These are phyloP conservation scores for Dichotomopilus funicola DNA, from an alignment of 2,329 filamentous ascomycete species.

Conservation along the genomic window DNA sequence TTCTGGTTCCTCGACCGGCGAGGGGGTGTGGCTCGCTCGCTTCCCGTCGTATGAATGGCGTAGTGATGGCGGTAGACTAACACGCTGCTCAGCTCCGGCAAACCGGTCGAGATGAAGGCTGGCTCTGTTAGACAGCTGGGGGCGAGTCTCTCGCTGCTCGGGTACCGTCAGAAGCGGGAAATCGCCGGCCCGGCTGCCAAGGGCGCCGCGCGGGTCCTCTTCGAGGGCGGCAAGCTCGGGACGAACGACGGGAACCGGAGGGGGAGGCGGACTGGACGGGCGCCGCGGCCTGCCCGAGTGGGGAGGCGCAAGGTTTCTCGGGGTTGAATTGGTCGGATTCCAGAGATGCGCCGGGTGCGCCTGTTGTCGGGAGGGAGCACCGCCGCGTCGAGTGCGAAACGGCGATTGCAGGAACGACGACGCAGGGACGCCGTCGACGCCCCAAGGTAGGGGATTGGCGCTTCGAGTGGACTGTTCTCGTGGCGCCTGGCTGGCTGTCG, in stretches of 20 bases:
- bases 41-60: slow-evolving; percentile 49
- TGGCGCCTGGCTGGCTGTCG: slow-evolving; percentile 1
- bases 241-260: slow-evolving; percentile 44
- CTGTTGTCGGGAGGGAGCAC: slow-evolving; percentile 32
- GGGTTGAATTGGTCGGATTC: slow-evolving; percentile 56
- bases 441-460: slow-evolving; percentile 21
- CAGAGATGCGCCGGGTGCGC: slow-evolving; percentile 47
- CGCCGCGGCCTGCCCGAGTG: slow-evolving; percentile 36
- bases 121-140: slow-evolving; percentile 37
- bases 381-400: slow-evolving; percentile 39
- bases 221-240: slow-evolving; percentile 35
- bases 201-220: slow-evolving; percentile 31
- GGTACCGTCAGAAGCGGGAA: slow-evolving; percentile 46
- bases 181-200: slow-evolving; percentile 37
- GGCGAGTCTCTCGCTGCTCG: slow-evolving; percentile 43
- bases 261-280: slow-evolving; percentile 48
- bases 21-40: slow-evolving; percentile 28
- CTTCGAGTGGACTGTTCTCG: slow-evolving; percentile 17
- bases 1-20: slow-evolving; percentile 21
- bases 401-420: slow-evolving; percentile 32
- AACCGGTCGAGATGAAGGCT: slow-evolving; percentile 46
- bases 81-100: slow-evolving; percentile 40
- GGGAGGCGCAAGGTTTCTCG: slow-evolving; percentile 32
- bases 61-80: slow-evolving; percentile 49
- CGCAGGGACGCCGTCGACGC: slow-evolving; percentile 21